These are phyloP conservation scores for Pisolithus thermaeus DNA, from an alignment of 1,284 basidiomycete genomes.

Conservation along the genomic window DNA sequence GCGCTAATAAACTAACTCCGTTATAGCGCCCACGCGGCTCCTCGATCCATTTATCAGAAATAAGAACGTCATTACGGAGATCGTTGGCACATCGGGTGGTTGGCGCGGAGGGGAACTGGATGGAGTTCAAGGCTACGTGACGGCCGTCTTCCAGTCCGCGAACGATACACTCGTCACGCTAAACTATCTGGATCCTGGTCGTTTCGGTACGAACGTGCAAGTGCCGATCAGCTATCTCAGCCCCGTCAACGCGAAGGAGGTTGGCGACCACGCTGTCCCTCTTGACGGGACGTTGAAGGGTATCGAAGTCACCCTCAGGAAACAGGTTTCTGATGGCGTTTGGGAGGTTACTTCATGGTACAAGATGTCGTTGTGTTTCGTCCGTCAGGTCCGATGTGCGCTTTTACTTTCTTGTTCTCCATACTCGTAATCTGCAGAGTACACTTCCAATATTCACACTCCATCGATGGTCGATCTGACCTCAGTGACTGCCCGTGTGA, in stretches of 20 bases:
- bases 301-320: slow-evolving; percentile 19
- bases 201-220: slow-evolving; percentile 18
- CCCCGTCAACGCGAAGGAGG: slow-evolving; percentile 17
- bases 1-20: slow-evolving; percentile 4
- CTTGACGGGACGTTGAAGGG: slow-evolving; percentile 20
- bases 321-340: slow-evolving; percentile 3
- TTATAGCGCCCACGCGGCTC: slow-evolving; percentile 20
- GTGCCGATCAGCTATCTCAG: slow-evolving; percentile 26
- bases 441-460: not conserved
- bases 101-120: slow-evolving; percentile 58
- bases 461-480: too few species aligned
- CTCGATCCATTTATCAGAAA: slow-evolving; percentile 24
- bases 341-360: slow-evolving; percentile 22
- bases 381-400: not conserved
- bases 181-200: slow-evolving; percentile 18
- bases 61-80: slow-evolving; percentile 44
- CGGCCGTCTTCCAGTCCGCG: slow-evolving; percentile 34
- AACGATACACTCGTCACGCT: slow-evolving; percentile 26
- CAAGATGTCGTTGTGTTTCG: not conserved
- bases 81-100: slow-evolving; percentile 42
- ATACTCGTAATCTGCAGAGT: not conserved
- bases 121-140: slow-evolving; percentile 39
- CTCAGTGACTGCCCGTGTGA: not conserved
- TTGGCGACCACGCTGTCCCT: slow-evolving; percentile 21
- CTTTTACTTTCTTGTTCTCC: too few species aligned